Evolutionary conservation across 352 stramenopile genomes (phyloP), one percentile per base, ranked within the genome.

Genomic region (Elongisporangium prolatum): DNA sequence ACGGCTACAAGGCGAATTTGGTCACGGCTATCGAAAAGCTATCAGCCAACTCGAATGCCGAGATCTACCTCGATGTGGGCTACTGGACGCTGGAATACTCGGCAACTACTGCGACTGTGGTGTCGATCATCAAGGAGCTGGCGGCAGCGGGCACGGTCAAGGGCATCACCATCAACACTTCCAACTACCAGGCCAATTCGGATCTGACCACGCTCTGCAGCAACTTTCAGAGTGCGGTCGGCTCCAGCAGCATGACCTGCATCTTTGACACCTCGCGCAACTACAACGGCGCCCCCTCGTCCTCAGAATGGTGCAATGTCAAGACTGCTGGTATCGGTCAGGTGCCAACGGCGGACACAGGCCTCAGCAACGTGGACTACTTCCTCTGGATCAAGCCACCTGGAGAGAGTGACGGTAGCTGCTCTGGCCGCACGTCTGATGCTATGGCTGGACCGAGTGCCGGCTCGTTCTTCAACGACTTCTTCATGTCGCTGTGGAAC

Each of bases 81-180:
- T 84, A 80, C 62, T 89, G 80, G 82, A 78, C 69, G 2, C 74
- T 90, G 3, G 53, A 69, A 56, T 69, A 63, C 21, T 40, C 65
- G 0, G 62, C 61, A 13, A 71, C 54, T 14, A 54, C 56, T 2
- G 54, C 60, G 5, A 57, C 54, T 1, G 67, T 88, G 13, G 74
- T 63, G 2, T 37, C 50, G 1, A 68, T 75, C 7, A 64, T 87
- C 56, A 79, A 82, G 58, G 54, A 80, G 38, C 63, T 89, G 21
- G 49, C 53, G 11, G 21, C 56, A 14, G 61, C 64, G 7, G 69
- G 66, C 0, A 44, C 52, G 5, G 51, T 91, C 48, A 86, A 86
- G 60, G 82, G 80, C 14, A 89, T 91, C 56, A 70, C 72, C 38
- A 72, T 92, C 52, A 90, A 92, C 73, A 89, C 83, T 16, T 88